Evolutionary conservation across 1,139 yeast genomes (phyloP).

Genomic region (Yamadazyma songkhlaensis): DNA sequence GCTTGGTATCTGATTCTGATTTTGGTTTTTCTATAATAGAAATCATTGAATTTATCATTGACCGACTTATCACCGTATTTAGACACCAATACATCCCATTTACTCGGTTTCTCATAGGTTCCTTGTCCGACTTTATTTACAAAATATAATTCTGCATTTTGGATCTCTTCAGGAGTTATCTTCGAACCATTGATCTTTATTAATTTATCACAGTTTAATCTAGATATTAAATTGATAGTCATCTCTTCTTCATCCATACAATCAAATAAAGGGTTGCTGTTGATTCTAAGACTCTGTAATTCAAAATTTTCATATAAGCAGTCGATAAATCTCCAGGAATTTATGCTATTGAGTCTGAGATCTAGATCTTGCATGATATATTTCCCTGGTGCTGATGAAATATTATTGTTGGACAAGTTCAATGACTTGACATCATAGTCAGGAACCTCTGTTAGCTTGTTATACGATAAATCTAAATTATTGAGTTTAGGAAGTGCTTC

Average conservation of each 20-base stretch:
- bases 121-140: slow-evolving; percentile 47
- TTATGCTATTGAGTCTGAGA: slow-evolving; percentile 45
- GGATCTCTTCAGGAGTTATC: slow-evolving; percentile 46
- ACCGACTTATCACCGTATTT: slow-evolving; percentile 18
- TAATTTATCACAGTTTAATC: slow-evolving; percentile 32
- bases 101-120: slow-evolving; percentile 19
- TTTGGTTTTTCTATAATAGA: slow-evolving; percentile 12
- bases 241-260: slow-evolving; percentile 15
- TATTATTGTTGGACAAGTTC: slow-evolving; percentile 28
- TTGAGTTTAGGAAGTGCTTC: slow-evolving; percentile 14
- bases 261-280: slow-evolving; percentile 50
- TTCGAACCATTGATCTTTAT: slow-evolving; percentile 54
- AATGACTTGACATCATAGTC: slow-evolving; percentile 9
- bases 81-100: slow-evolving; percentile 24
- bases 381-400: slow-evolving; percentile 8
- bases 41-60: slow-evolving; percentile 4
- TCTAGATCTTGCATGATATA: slow-evolving; percentile 29
- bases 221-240: slow-evolving; percentile 45
- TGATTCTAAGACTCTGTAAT: slow-evolving; percentile 44
- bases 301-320: slow-evolving; percentile 24
- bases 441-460: slow-evolving; percentile 35
- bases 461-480: slow-evolving; percentile 45
- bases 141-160: slow-evolving; percentile 67
- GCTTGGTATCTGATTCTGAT: slow-evolving; percentile 11
- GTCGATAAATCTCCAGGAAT: slow-evolving; percentile 51